These are phyloP conservation scores for Colletotrichum sp. DNA, from an alignment of 2,329 filamentous ascomycete species.

Conservation along the genomic window DNA sequence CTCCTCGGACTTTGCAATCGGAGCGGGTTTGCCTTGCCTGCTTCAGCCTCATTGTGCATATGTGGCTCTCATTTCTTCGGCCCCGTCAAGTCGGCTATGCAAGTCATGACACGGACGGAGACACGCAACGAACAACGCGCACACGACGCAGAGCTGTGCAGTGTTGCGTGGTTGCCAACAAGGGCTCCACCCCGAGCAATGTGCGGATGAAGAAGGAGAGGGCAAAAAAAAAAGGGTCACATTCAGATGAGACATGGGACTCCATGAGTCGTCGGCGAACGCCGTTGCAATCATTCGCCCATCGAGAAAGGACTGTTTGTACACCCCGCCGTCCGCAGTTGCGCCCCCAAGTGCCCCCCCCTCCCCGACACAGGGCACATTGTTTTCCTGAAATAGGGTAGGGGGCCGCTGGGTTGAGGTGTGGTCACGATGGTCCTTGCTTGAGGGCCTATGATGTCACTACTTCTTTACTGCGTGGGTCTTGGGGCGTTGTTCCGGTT, in stretches of 20 bases:
- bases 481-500: background rate
- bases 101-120: background rate
- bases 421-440: background rate
- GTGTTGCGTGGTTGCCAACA: background rate
- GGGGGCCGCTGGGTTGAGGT: background rate
- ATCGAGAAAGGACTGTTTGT: background rate
- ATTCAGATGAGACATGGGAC: constrained; percentile 5
- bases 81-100: background rate
- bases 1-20: background rate
- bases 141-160: background rate
- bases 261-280: background rate
- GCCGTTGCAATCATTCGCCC: background rate
- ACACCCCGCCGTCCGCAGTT: background rate
- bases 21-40: background rate
- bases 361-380: background rate
- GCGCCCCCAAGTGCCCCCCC: background rate
- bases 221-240: background rate
- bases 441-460: background rate
- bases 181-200: background rate
- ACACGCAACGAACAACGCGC: background rate
- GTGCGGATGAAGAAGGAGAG: background rate
- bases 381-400: background rate
- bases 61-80: background rate
- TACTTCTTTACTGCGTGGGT: background rate
- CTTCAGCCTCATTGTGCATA: background rate